Evolutionary conservation across 805 yeast species (phyloP).

Genomic region (Yarrowia deformans): DNA sequence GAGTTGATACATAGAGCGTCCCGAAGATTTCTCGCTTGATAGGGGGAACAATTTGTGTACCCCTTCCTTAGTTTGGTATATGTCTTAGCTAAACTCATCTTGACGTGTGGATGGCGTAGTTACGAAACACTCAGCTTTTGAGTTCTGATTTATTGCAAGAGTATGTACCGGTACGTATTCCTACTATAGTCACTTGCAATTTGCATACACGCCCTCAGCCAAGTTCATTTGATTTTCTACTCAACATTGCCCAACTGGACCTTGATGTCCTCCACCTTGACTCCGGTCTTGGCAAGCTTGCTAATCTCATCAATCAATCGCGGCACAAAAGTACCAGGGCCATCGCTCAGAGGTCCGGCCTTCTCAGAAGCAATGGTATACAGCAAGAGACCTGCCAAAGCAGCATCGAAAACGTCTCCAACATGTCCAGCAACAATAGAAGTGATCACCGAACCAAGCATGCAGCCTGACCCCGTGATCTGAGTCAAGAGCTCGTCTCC

Average conservation of each 20-base stretch:
- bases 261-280: slow-evolving; percentile 11
- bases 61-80: too few relatives aligned
- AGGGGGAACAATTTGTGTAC: too few relatives aligned
- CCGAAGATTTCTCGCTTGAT: too few relatives aligned
- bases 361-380: slow-evolving; percentile 68
- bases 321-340: slow-evolving; percentile 64
- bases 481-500: slow-evolving; percentile 69
- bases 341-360: slow-evolving; percentile 55
- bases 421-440: slow-evolving; percentile 59
- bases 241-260: slow-evolving; percentile 5
- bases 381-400: slow-evolving; percentile 60
- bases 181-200: background rate
- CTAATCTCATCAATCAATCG: slow-evolving; percentile 55
- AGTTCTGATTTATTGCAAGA: too few relatives aligned
- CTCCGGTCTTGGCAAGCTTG: background rate
- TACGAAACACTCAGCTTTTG: too few relatives aligned
- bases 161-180: too few relatives aligned
- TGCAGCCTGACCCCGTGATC: slow-evolving; percentile 84
- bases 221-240: background rate
- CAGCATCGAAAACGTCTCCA: slow-evolving; percentile 55
- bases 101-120: too few relatives aligned
- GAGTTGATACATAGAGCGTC: too few relatives aligned
- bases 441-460: slow-evolving; percentile 76
- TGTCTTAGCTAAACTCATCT: too few relatives aligned
- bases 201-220: too few relatives aligned